These are phyloP conservation scores for Trametes polyzona DNA, from an alignment of 1,284 basidiomycete species.

Conservation along the genomic window DNA sequence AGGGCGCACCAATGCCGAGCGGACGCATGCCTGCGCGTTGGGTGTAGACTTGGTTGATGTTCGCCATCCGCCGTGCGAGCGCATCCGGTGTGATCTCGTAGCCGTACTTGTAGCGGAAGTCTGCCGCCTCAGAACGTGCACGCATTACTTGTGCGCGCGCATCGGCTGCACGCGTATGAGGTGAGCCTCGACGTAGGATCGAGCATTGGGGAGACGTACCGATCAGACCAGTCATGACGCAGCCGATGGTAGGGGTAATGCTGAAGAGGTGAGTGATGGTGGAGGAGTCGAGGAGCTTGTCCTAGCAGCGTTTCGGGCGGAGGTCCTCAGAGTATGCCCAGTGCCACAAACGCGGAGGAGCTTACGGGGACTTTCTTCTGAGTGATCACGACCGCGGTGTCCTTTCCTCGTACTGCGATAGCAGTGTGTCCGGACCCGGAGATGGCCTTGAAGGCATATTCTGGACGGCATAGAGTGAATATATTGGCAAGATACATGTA, in stretches of 20 bases:
- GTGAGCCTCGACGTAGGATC: neutral
- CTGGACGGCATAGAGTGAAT: constrained; percentile 44
- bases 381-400: constrained; percentile 94
- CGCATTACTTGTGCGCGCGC: constrained; percentile 90
- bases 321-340: neutral
- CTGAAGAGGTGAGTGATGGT: constrained; percentile 97
- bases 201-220: constrained; percentile 53
- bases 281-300: constrained; percentile 95
- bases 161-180: constrained; percentile 66
- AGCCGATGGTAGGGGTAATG: constrained; percentile 96
- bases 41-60: constrained; percentile 99
- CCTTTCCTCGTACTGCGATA: constrained; percentile 91
- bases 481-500: too few relatives aligned
- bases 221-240: constrained; percentile 95
- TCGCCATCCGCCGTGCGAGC: constrained; percentile 92
- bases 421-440: constrained; percentile 95
- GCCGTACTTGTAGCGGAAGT: constrained; percentile 96
- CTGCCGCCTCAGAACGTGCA: constrained; percentile 89
- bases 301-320: constrained; percentile 51
- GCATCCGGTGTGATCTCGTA: constrained; percentile 98
- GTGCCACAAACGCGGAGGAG: constrained; percentile 23
- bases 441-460: constrained; percentile 99
- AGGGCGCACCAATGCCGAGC: constrained; percentile 84
- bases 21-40: constrained; percentile 98
- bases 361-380: constrained; percentile 97